These are phyloP conservation scores for Asclepias syriaca DNA, from an alignment of 257 asterid genomes.

Conservation along the genomic window DNA sequence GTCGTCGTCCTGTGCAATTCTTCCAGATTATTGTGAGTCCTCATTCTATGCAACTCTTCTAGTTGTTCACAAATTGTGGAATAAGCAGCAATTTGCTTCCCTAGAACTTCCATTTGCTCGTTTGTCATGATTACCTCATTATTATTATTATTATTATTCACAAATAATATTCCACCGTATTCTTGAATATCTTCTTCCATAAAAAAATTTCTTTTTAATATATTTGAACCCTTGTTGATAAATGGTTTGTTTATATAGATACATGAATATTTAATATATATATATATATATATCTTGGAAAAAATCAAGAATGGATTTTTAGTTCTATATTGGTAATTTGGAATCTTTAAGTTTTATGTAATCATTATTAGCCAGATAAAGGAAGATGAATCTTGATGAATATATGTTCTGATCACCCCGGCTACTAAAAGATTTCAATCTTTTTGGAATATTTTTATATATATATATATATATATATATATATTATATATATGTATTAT, in stretches of 20 bases:
- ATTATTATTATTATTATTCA: slow-evolving; percentile 20
- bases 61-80: slow-evolving; percentile 79
- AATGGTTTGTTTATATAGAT: no score
- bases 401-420: neutral
- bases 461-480: no score
- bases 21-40: neutral
- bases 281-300: neutral
- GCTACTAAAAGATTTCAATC: neutral
- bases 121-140: slow-evolving; percentile 58
- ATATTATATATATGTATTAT: no score
- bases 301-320: neutral
- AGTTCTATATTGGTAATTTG: neutral
- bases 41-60: slow-evolving; percentile 42
- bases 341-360: neutral
- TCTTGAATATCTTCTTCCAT: neutral
- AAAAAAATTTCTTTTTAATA: no score
- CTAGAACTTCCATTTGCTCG: slow-evolving; percentile 83
- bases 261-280: neutral
- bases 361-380: neutral
- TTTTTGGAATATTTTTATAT: no score
- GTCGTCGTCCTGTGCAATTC: no score
- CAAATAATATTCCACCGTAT: neutral
- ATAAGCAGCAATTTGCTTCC: slow-evolving; percentile 84
- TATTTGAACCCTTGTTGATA: no score
- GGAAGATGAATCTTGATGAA: neutral